Evolutionary conservation across 805 yeast species (phyloP), one percentile per base, ranked within the genome.

Genomic region (Candida fluviatilis): DNA sequence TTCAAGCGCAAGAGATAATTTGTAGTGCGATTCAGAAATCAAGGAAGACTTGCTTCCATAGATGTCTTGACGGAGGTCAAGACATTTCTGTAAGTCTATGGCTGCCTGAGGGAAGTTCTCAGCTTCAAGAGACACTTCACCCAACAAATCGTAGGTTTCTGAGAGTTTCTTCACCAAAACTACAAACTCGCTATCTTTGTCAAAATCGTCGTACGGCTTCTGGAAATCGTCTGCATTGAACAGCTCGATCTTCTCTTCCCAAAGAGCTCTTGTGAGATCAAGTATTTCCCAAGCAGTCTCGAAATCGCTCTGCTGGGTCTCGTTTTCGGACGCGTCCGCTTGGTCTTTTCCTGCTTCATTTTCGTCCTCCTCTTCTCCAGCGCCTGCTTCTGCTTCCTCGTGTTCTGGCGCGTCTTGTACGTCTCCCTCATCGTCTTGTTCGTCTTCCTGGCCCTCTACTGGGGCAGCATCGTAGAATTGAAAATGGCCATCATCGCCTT

Each of bases 271-370:
- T 2, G 96, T 75, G 28, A 86, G 66, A 54, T 90, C 96, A 14
- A 89, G 64, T 6, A 86, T 75, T 37, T 85, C 93, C 93, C 96
- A 85, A 0, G 96, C 95, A 13, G 82, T 76, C 55, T 84, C 95
- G 52, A 91, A 86, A 50, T 84, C 95, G 13, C 79, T 71, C 46
- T 80, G 84, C 29, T 76, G 52, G 32, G 52, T 31, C 12, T 47
- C 36, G 35, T 39, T 37, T 29, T 39, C 34, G 18, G 43, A 29
- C n/a, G 38, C 42, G 16, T 39, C 37, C 16, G 26, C 40, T 14
- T 37, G 37, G 17, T 34, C 42, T 18, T 39, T 42, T 24, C 40
- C 50, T 32, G 45, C 61, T 33, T 54, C 60, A 15, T 64, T 68
- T 5, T 69, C 74, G 1, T 71, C 78, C 2, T 71, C 78, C 3